Percentiles rank a stretch among this genome's conserved stretches.
These are phyloP conservation scores for Talaromyces marneffei DNA, from an alignment of 2,329 filamentous ascomycete genomes.

Conservation along the genomic window DNA sequence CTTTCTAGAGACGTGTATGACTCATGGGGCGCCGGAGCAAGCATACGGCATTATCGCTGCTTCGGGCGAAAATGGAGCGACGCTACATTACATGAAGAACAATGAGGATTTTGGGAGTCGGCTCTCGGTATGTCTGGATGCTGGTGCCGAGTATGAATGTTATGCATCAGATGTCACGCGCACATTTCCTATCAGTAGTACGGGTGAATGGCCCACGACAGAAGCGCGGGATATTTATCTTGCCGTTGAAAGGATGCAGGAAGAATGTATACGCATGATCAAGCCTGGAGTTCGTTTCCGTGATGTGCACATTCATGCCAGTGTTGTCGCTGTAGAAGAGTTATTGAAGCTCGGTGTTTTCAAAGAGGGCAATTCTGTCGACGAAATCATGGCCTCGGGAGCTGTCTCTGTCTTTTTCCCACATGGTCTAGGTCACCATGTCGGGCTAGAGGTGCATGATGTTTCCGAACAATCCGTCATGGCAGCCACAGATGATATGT, in stretches of 20 bases:
- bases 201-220: constrained; percentile 53
- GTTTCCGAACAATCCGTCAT: constrained; percentile 35
- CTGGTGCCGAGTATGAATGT: constrained; percentile 68
- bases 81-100: constrained; percentile 82
- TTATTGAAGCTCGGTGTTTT: constrained; percentile 71
- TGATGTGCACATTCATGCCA: constrained; percentile 71
- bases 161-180: constrained; percentile 74
- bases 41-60: constrained; percentile 86
- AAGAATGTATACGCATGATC: constrained; percentile 65
- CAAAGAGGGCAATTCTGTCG: constrained; percentile 51
- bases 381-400: constrained; percentile 38
- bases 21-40: constrained; percentile 71
- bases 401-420: constrained; percentile 38
- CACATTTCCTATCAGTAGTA: constrained; percentile 66
- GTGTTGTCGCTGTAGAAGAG: constrained; percentile 75
- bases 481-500: constrained; percentile 19
- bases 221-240: constrained; percentile 72
- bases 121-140: constrained; percentile 76
- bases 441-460: constrained; percentile 42
- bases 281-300: constrained; percentile 74
- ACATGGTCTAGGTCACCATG: constrained; percentile 55
- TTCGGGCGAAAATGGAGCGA: constrained; percentile 71
- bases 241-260: constrained; percentile 82
- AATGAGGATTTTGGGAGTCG: constrained; percentile 63
- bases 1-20: constrained; percentile 71